These are phyloP conservation scores for Aureobasidium sp. DNA, from an alignment of 2,329 filamentous ascomycete species.

Conservation along the genomic window DNA sequence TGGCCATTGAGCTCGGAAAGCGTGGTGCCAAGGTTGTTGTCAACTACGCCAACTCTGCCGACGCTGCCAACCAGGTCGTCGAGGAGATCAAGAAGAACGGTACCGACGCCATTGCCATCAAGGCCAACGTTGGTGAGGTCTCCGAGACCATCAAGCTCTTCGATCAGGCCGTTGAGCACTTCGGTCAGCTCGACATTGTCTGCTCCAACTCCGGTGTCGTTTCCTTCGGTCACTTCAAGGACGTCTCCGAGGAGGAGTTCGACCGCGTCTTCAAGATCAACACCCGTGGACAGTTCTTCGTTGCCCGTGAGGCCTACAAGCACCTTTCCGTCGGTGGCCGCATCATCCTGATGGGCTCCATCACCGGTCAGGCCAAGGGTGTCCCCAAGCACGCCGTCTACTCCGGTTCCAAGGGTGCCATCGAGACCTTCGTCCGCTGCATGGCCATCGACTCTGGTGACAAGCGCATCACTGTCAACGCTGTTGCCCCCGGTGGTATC, in stretches of 20 bases:
- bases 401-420: conserved; percentile 46
- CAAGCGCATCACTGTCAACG: conserved; percentile 52
- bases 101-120: conserved; percentile 54
- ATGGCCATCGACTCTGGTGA: conserved; percentile 47
- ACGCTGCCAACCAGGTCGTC: conserved; percentile 58
- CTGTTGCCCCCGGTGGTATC: conserved; percentile 49
- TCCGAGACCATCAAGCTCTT: conserved; percentile 56
- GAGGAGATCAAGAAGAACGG: conserved; percentile 56
- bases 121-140: conserved; percentile 60
- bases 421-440: conserved; percentile 46
- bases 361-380: conserved; percentile 49
- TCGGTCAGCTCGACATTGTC: conserved; percentile 61
- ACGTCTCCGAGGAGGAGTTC: conserved; percentile 46
- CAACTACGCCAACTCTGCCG: conserved; percentile 58
- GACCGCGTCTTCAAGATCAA: conserved; percentile 54
- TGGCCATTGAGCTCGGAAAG: conserved; percentile 56
- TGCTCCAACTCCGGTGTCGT: conserved; percentile 59
- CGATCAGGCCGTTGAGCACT: conserved; percentile 52
- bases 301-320: conserved; percentile 49
- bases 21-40: conserved; percentile 59
- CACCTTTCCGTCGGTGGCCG: conserved; percentile 42
- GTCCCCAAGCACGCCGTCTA: conserved; percentile 47
- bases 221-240: conserved; percentile 45
- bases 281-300: conserved; percentile 56
- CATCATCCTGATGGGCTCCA: conserved; percentile 48